Evolutionary conservation across 2,329 filamentous ascomycete species (phyloP), one percentile per base, ranked within the genome.

Genomic region (Alternaria postmessia): DNA sequence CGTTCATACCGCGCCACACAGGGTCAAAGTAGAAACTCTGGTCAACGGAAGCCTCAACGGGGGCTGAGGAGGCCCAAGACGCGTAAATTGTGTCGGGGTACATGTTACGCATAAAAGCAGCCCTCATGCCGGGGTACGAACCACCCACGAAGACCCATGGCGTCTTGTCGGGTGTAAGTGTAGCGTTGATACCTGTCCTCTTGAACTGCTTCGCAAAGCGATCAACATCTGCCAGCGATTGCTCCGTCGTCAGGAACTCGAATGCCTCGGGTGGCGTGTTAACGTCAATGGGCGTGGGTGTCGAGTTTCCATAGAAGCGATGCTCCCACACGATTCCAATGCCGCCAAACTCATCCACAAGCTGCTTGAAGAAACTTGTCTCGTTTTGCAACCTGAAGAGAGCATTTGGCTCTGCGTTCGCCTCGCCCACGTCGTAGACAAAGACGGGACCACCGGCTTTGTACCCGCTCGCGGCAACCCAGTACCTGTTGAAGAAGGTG

Each of bases 21-120:
- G 83, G 81, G 22, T 85, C 83, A 53, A 78, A 85, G 66, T 85
- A 86, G 22, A 79, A 71, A n/a, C 79, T 80, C 80, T 85, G 83
- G 58, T 85, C 78, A n/a, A 82, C 66, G 5, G 71, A 75, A 3
- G 83, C 83, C 64, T 87, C 73, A 0, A 84, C 80, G 0, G 77
- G 77, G 0, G 78, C 77, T 4, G 77, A 78, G 4, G 77, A 76
- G 11, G 77, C 76, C 44, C 68, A 80, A 1, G 68, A 61, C 3
- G 77, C 78, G 57, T 70, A 75, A 22, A 80, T 79, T 8, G 76
- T 79, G 5, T 78, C 69, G 0, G 78, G 78, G 53, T 79, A 79
- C 59, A 70, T 69, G 38, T 78, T 66, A 5, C 78, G 75, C 69
- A 80, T 71, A 62, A 78, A 79, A 3, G 77, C 78, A 4, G 77